Evolutionary conservation across 306 rosid species (phyloP).

Genomic region (Echinosophora koreensis): DNA sequence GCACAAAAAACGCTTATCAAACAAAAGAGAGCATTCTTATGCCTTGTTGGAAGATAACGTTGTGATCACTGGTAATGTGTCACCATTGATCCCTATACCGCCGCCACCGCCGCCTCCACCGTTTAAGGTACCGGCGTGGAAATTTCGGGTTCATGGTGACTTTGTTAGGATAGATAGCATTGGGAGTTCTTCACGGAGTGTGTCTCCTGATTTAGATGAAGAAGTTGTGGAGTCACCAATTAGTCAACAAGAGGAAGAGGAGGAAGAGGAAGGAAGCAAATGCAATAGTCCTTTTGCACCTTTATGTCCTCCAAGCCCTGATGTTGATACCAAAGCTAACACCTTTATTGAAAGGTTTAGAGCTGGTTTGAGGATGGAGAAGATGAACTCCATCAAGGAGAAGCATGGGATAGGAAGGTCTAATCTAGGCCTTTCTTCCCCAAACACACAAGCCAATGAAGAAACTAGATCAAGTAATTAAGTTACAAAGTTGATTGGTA

Average conservation of each 20-base stretch:
- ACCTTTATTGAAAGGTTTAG: constrained; percentile 78
- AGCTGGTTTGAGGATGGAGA: constrained; percentile 80
- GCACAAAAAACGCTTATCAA: constrained; percentile 52
- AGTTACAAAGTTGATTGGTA: background rate
- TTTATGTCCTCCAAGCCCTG: constrained; percentile 86
- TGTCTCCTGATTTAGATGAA: constrained; percentile 76
- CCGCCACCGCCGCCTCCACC: constrained; percentile 84
- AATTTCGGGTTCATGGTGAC: constrained; percentile 69
- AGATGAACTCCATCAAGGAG: constrained; percentile 75
- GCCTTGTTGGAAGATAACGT: constrained; percentile 45
- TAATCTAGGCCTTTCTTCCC: constrained; percentile 61
- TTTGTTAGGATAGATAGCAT: constrained; percentile 76
- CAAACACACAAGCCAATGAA: constrained; percentile 20
- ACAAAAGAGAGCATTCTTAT: constrained; percentile 44
- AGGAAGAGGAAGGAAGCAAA: constrained; percentile 34
- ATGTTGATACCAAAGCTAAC: constrained; percentile 85
- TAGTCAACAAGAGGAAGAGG: background rate
- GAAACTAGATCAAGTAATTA: constrained; percentile 32
- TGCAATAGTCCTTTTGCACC: constrained; percentile 10
- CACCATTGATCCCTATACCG: constrained; percentile 68
- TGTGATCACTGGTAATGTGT: constrained; percentile 55
- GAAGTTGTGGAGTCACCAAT: constrained; percentile 61
- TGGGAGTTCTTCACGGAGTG: constrained; percentile 73
- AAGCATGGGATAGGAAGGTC: constrained; percentile 64
- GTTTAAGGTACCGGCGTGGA: constrained; percentile 64